Base-by-base conservation (phyloP, 2,329 filamentous ascomycete genomes). In the Diaporthe citri region DNA sequence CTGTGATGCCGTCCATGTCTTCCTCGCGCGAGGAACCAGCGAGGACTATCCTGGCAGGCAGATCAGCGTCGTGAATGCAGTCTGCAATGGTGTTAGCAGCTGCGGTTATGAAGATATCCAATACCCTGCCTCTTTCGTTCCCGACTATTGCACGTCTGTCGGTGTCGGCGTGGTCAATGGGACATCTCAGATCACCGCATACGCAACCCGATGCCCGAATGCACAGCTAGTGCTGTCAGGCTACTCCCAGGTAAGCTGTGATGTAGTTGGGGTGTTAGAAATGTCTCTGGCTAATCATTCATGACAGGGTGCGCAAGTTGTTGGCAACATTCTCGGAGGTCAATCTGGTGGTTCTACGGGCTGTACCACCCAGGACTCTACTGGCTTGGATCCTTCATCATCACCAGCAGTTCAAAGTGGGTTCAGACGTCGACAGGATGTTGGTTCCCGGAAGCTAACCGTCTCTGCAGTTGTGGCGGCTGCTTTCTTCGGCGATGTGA, bases 301-400 rank as follows among this genome's bases (percentile, higher is more conserved):
- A 10, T 46, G 17, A 31, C 20, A 76, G 72, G 74, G 74, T 46
- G 72, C 72, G 3, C 72, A 74, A 69, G 66, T 74, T 51, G 72
- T 72, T 17, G 72, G 72, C 28, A 74, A 76, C 52, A 76, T 76
- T 36, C 66, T 76, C 28, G 75, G 75, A 13, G 75, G 75, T 25
- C 67, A 76, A 31, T 31, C 62, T 48, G 74, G 71, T 28, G 74
- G 74, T 6, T 71, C 71, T 20, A 71, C 71, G 3, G 74, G 74
- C 48, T 75, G 64, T 43, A 75, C 74, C 8, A 57, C 69, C 22
- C 64, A 75, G 28, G 46, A 51, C 28, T 66, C 57, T 12, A 62
- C 72, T 9, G 74, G 74, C 15, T 43, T 74, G 13, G 52, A 52
- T 43, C 48, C 74, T 17, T 59, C 34, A 9, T n/a, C 74, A 17